Evolutionary conservation across 2,329 filamentous ascomycete genomes (phyloP).

Genomic region (Aspergillus pseudoglaucus): DNA sequence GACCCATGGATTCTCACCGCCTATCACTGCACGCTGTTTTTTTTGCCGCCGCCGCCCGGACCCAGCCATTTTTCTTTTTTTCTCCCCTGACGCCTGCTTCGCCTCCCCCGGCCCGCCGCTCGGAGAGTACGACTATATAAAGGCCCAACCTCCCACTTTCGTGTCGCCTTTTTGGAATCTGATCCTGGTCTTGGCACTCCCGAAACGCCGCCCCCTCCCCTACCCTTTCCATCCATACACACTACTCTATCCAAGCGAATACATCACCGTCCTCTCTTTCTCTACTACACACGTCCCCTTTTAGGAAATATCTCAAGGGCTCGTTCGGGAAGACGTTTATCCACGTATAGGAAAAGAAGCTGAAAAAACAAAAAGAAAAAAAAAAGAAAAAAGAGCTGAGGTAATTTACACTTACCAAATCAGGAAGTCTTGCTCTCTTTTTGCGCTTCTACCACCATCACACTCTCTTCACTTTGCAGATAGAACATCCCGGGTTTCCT

Average conservation of each 20-base stretch:
- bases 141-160: constrained; percentile 33
- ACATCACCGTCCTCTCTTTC: constrained; percentile 7
- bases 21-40: constrained; percentile 19
- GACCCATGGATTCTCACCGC: constrained; percentile 4
- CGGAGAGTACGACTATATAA: constrained; percentile 36
- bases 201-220: constrained; percentile 25
- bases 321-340: constrained; percentile 14
- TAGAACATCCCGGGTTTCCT: constrained; percentile 16
- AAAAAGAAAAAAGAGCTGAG: background rate
- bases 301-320: constrained; percentile 1
- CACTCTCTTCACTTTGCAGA: constrained; percentile 16
- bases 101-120: constrained; percentile 11
- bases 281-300: constrained; percentile 9
- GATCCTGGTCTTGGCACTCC: constrained; percentile 36
- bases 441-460: constrained; percentile 12
- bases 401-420: constrained; percentile 12
- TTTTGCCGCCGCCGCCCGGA: constrained; percentile 31
- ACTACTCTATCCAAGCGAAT: constrained; percentile 19
- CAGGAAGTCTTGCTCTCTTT: constrained; percentile 18
- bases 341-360: constrained; percentile 7
- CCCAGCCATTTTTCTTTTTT: constrained; percentile 16
- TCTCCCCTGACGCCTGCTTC: constrained; percentile 27
- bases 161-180: constrained; percentile 22
- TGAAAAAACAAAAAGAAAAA: constrained; percentile 5
- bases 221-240: constrained; percentile 15